Base-by-base conservation (phyloP, 805 yeast genomes). In the Kuraishia borneana region DNA sequence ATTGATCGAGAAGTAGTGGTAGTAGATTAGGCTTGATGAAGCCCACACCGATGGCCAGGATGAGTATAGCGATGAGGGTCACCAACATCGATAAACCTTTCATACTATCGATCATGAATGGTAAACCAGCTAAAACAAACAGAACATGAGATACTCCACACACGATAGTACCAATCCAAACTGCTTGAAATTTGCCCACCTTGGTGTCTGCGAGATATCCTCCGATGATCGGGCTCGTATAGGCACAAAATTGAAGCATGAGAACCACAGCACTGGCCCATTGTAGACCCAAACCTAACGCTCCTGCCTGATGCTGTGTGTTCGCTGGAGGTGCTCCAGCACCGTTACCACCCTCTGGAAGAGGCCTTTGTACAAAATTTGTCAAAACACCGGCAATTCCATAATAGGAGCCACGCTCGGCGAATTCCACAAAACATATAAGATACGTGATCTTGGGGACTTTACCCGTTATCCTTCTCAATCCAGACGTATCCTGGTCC, bases 1-100 rank as follows among this genome's bases (percentile, higher is more conserved):
- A 75, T 56, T 78, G 84, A 47, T 78, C 83, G 54, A 65, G 53
- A 35, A 65, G 48, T 32, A 66, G 52, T 5, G 73, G 72, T 39
- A 65, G 56, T 38, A 70, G 60, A 44, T 70, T 70, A 37, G 76
- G 72, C 45, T 70, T 70, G 43, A 70, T 68, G 36, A 67, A 60
- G 42, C 76, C 76, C 25, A 76, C 67, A 41, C 75, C 73, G 18
- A 49, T 35, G 31, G 66, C 58, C 43, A 64, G 52, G 9, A 60
- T 46, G 5, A 64, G 10, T 30, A 65, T 56, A 23, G 57, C 69
- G 30, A 68, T 45, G 33, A 58, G 48, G 20, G 68, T 61, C 35
- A 68, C 61, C 20, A 55, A 68, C 38, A 65, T 39, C 20, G 61
- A 63, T 25, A 53, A 47, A 10, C 66, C 68, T 16, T 51, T 42